Base-by-base conservation (phyloP, 225 moss, liverwort and hornwort species). In the Straminergon stramineum region DNA sequence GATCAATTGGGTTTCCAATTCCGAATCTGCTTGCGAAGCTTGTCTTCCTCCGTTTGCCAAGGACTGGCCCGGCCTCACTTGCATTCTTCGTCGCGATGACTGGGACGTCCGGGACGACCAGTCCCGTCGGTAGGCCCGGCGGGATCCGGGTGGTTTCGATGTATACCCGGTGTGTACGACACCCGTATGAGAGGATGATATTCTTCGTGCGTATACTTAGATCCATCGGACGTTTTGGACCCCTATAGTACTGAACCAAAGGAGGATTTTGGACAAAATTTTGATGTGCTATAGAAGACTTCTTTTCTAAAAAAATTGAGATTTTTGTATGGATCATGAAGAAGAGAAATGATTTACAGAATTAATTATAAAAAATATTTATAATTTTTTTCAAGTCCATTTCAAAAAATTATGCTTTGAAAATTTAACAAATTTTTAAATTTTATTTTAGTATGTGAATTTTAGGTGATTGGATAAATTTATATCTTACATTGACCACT, bases 341-440 rank as follows among this genome's bases (percentile, higher is more conserved):
- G 28, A 27, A 43, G 43, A 43, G 10, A 43, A 43, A 10, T 45
- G 9, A 45, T 43, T 45, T 10, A 28, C 0, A 17, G 9, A 43
- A 73, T 43, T 5, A 16, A 15, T 15, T 15, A 17, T 9, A 3
- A 5, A 43, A 73, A 41, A 9, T 26, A 9, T 9, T 27, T 73
- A 9, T 10, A 43, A 27, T 43, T 27, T 27, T 37, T 43, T 17
- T 13, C 1, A 28, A 74, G 45, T 74, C 10, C 10, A 28, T 30
- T 74, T 45, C 30, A 74, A 74, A 15, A 45, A 10, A 0, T 74
- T 45, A 0, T 45, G 10, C 10, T 10, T 10, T 28, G 1, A 0
- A 45, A 74, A 10, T 74, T 74, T 28, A 45, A 0, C 17, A 43
- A 43, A 17, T 16, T 70, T 70, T 16, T 70, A 39, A 68, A 3